Evolutionary conservation across 345 rosid species (phyloP), one percentile per base, ranked within the genome.

Genomic region (Odontarrhena argentea): DNA sequence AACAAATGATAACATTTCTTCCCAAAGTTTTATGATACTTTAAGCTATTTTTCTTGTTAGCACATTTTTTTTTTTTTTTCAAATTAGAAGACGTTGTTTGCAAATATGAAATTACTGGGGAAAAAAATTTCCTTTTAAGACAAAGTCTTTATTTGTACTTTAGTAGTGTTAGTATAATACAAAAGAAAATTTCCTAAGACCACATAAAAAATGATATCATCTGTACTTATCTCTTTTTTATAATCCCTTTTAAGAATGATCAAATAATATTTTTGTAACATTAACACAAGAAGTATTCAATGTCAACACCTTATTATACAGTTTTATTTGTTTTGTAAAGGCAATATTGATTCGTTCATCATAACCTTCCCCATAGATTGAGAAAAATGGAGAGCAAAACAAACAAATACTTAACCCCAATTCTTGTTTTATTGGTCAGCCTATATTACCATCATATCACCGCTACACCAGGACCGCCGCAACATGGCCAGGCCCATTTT

Each of bases 281-380:
- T 44, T 28, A 47, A 63, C 69, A 71, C 30, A 28, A 55, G 63
- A 63, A 47, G 13, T 64, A 37, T 30, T 71, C 64, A 64, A 48
- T 72, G 60, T 71, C 60, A 64, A 56, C 60, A 41, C 43, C 45
- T 55, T n/a, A 44, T 38, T 55, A 18, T 38, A 18, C 55, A 18
- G 45, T 40, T 62, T 18, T 55, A 46, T 46, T 1, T 54, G 8
- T 47, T 24, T 50, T 41, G 53, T 48, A 30, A 71, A 48, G 9
- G 52, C 65, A 50, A 24, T 45, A 34, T 18, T 18, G 22, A 18
- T 65, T 56, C 9, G 9, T 65, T 65, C 30, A 57, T 72, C 34
- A 50, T 28, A 71, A n/a, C 15, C 55, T 70, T 7, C 32, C 8
- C 12, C 50, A 42, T 18, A 36, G 25, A 26, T 26, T 35, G 37